phyloP scores from a whole-genome alignment of 2,329 filamentous ascomycete genomes.

The Xylaria sp. region DNA sequence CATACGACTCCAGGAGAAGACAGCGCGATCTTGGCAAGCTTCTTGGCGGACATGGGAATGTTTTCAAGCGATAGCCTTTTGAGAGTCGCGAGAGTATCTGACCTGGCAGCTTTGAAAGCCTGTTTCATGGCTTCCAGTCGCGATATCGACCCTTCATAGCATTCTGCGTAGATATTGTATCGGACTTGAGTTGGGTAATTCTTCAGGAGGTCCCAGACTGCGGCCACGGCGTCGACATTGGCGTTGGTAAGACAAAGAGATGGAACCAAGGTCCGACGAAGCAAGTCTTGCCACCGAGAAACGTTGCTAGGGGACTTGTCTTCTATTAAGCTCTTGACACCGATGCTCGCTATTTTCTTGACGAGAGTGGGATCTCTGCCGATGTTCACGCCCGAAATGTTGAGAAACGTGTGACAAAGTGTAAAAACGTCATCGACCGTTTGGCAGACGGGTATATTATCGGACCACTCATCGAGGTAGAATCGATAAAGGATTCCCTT shows the following conservation, averaged over 20 bases:
- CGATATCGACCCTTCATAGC: slow-evolving; percentile 84
- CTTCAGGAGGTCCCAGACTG: slow-evolving; percentile 85
- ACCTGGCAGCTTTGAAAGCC: slow-evolving; percentile 79
- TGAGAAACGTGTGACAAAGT: slow-evolving; percentile 84
- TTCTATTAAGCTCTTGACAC: slow-evolving; percentile 75
- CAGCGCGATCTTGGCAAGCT: slow-evolving; percentile 90
- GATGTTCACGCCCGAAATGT: slow-evolving; percentile 87
- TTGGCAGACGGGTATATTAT: slow-evolving; percentile 92
- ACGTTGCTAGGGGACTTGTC: slow-evolving; percentile 77
- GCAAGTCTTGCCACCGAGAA: slow-evolving; percentile 84
- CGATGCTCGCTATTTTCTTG: slow-evolving; percentile 86
- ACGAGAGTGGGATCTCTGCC: slow-evolving; percentile 83
- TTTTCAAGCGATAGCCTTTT: slow-evolving; percentile 92
- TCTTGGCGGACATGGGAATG: slow-evolving; percentile 83
- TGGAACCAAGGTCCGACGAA: slow-evolving; percentile 85
- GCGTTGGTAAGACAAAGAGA: slow-evolving; percentile 85
- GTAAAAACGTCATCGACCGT: slow-evolving; percentile 90
- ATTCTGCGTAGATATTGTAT: slow-evolving; percentile 92
- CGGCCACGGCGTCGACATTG: slow-evolving; percentile 85
- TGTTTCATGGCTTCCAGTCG: slow-evolving; percentile 79
- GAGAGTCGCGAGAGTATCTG: slow-evolving; percentile 85
- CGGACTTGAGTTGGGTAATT: slow-evolving; percentile 79
- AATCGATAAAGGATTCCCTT: slow-evolving; percentile 87
- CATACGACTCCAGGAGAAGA: slow-evolving; percentile 93
- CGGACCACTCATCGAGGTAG: slow-evolving; percentile 97